Conservation (phyloP, 768 basidiomycete species). For the Mycena filopes region DNA sequence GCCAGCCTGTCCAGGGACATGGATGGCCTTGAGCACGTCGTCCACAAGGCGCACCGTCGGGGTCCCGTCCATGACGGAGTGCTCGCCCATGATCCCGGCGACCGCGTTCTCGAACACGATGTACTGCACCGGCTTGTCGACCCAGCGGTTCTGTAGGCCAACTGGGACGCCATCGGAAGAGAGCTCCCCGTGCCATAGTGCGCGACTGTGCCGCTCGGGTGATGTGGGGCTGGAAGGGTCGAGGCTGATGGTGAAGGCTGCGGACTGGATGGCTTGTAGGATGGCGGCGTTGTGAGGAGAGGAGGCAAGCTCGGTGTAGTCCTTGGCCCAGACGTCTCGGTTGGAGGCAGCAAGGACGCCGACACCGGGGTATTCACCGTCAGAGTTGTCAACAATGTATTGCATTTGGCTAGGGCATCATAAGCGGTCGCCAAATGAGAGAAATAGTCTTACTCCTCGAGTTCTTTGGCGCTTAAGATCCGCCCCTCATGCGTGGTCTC, state of each 20-base stretch:
- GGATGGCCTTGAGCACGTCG: slow-evolving; percentile 69
- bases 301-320: slow-evolving; percentile 69
- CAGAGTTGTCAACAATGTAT: slow-evolving; percentile 74
- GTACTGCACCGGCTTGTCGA: slow-evolving; percentile 92
- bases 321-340: slow-evolving; percentile 86
- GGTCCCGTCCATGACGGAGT: slow-evolving; percentile 92
- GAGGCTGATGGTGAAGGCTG: slow-evolving; percentile 86
- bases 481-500: slow-evolving; percentile 64
- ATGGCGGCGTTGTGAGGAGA: slow-evolving; percentile 71
- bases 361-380: slow-evolving; percentile 72
- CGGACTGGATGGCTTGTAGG: slow-evolving; percentile 80
- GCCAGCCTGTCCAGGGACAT: too few relatives aligned
- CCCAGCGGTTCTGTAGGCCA: slow-evolving; percentile 82
- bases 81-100: slow-evolving; percentile 93
- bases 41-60: slow-evolving; percentile 81
- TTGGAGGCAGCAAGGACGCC: slow-evolving; percentile 84
- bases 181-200: slow-evolving; percentile 84
- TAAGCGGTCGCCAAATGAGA: not conserved
- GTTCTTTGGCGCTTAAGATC: slow-evolving; percentile 71
- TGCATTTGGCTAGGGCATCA: slow-evolving; percentile 70
- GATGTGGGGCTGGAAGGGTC: slow-evolving; percentile 68
- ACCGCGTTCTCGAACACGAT: slow-evolving; percentile 85
- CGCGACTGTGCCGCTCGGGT: slow-evolving; percentile 70
- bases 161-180: slow-evolving; percentile 53
- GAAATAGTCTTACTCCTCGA: slow-evolving; percentile 62